Evolutionary conservation across 441 rosid genomes (phyloP), one percentile per base, ranked within the genome.

Genomic region (Viola pubescens): DNA sequence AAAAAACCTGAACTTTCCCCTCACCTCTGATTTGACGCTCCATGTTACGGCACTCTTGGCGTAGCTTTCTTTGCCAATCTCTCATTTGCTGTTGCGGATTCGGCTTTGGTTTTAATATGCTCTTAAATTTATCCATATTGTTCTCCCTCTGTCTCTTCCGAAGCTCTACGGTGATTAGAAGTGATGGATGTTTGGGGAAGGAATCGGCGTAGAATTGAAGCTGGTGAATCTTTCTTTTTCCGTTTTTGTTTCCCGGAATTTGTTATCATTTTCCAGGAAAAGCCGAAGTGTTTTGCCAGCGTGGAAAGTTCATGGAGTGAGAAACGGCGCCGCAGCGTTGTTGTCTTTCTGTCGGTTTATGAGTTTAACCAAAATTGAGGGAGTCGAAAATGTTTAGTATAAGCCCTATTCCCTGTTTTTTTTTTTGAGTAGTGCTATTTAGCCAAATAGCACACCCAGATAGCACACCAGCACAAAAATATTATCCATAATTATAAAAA

Each of bases 21-120:
- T 77, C 69, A 88, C 95, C 95, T 81, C 91, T 77, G 70, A 88
- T 88, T 77, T 83, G 88, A 66, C 92, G 92, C 66, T 88, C 96
- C 58, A 85, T 81, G 81, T 85, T 82, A 59, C 90, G 90, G 48
- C 81, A 78, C 74, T 85, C 92, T 52, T 88, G 92, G 38, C 96
- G 87, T 16, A 85, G 91, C 62, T 72, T 75, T 41, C 87, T 83
- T 72, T 88, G 96, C 96, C 92, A 88, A 73, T 88, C 96, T 61
- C 90, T 79, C 64, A 88, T 66, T 41, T 71, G 81, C 76, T 79
- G 82, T 52, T 88, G 88, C 0, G 92, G 92, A 69, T 85, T 85
- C 40, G 85, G 65, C 62, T 82, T 85, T 10, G 86, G 86, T 75
- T 81, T 84, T 54, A 86, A 74, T 14, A 81, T 69, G 54, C 75